phyloP scores from a whole-genome alignment of 441 rosid genomes.

The Euphorbia celastroides region DNA sequence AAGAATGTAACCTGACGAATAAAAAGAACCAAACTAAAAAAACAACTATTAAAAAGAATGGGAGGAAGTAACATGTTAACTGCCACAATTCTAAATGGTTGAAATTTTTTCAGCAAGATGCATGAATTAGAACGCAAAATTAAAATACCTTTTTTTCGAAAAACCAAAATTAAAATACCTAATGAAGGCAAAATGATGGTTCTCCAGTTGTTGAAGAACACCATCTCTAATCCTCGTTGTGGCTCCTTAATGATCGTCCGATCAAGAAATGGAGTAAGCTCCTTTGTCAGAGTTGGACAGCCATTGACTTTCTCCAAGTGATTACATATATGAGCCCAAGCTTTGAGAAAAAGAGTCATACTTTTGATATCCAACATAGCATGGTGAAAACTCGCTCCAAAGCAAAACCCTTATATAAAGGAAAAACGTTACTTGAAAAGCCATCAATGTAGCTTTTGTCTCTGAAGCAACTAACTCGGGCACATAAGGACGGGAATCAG shows the following conservation, averaged over 20 bases:
- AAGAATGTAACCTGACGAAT: too few relatives aligned
- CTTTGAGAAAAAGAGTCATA: slow-evolving; percentile 6
- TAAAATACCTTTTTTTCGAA: too few relatives aligned
- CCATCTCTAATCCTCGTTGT: not conserved
- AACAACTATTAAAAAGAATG: too few relatives aligned
- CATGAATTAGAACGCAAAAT: too few relatives aligned
- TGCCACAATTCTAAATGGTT: too few relatives aligned
- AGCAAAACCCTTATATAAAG: slow-evolving; percentile 17
- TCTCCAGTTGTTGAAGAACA: not conserved
- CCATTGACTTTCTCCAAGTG: not conserved
- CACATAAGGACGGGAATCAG: slow-evolving; percentile 8
- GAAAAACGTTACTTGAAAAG: slow-evolving; percentile 18
- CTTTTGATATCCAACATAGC: slow-evolving; percentile 18
- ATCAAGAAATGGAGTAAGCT: slow-evolving; percentile 18
- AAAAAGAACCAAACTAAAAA: too few relatives aligned
- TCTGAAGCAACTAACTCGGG: slow-evolving; percentile 10
- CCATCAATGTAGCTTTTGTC: not conserved
- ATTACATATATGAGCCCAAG: slow-evolving; percentile 22
- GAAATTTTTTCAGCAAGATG: too few relatives aligned
- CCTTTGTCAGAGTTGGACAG: not conserved
- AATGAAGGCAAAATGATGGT: not conserved
- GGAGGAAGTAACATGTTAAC: too few relatives aligned
- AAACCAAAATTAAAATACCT: too few relatives aligned
- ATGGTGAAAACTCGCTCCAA: slow-evolving; percentile 6
- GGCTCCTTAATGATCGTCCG: slow-evolving; percentile 9